These are phyloP conservation scores for Emergomyces orientalis DNA, from an alignment of 2,329 filamentous ascomycete genomes.

Conservation along the genomic window DNA sequence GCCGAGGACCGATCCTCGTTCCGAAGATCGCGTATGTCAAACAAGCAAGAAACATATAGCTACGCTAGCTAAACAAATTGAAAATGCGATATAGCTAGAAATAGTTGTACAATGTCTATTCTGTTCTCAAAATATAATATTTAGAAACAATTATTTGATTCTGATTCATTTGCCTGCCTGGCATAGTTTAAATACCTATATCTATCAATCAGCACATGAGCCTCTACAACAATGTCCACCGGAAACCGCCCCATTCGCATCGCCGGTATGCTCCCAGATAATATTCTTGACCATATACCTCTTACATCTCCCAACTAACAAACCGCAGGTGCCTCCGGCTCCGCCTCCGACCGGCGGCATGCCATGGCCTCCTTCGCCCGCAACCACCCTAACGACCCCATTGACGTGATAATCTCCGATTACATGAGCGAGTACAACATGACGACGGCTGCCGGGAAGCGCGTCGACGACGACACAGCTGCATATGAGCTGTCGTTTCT, in stretches of 20 bases:
- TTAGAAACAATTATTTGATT: no score
- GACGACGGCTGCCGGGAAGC: conserved; percentile 34
- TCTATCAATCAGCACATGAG: no score
- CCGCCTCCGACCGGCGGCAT: conserved; percentile 38
- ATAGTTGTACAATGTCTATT: background rate
- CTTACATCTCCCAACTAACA: background rate
- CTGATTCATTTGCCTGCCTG: no score
- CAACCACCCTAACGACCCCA: conserved; percentile 35
- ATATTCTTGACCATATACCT: background rate
- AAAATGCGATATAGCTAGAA: background rate
- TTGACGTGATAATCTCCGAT: conserved; percentile 41
- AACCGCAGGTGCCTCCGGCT: conserved; percentile 36
- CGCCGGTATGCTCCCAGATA: conserved; percentile 18
- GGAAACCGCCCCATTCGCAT: conserved; percentile 22
- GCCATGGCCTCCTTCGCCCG: conserved; percentile 36
- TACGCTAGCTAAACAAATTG: no score
- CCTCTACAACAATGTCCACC: background rate
- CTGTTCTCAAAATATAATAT: no score
- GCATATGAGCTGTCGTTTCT: conserved; percentile 47
- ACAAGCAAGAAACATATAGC: background rate
- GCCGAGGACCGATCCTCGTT: background rate
- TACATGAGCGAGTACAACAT: conserved; percentile 47
- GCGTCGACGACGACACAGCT: conserved; percentile 20
- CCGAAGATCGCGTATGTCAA: background rate
- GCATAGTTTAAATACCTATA: conserved; percentile 13